A percentile compares a stretch with the other conserved stretches of the same genome.
These are phyloP conservation scores for Flaveria trinervia DNA, from an alignment of 129 eudicot genomes.

Conservation along the genomic window DNA sequence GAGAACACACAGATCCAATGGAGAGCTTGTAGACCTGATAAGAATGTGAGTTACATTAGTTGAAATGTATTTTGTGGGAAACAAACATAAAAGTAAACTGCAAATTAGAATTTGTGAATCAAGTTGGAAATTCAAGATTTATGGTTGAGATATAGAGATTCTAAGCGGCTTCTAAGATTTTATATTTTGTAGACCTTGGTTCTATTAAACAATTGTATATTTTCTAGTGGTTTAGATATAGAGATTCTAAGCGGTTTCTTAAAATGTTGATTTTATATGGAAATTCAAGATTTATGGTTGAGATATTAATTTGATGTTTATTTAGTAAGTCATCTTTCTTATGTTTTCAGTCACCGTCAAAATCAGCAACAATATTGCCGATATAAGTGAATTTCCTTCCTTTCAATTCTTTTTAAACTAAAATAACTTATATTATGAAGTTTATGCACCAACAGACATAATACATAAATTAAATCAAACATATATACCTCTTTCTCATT, in stretches of 20 bases:
- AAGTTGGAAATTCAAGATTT: neutral
- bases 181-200: too few species aligned
- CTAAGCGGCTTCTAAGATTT: too few species aligned
- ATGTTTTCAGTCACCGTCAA: too few species aligned
- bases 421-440: constrained; percentile 1
- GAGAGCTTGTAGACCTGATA: constrained; percentile 86
- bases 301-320: neutral
- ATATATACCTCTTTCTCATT: constrained; percentile 86
- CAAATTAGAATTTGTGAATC: neutral
- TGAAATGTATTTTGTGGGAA: neutral
- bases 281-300: neutral
- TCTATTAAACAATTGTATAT: too few species aligned
- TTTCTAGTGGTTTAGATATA: too few species aligned
- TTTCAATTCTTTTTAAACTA: too few species aligned
- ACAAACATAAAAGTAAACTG: neutral
- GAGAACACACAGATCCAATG: constrained; percentile 73
- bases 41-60: constrained; percentile 18
- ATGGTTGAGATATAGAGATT: too few species aligned
- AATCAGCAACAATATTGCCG: too few species aligned
- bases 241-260: neutral
- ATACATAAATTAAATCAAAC: constrained; percentile 6
- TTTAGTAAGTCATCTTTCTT: neutral
- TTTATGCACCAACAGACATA: constrained; percentile 19
- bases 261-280: constrained; percentile 1
- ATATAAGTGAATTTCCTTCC: too few species aligned